Evolutionary conservation across 2,329 filamentous ascomycete species (phyloP).

Genomic region (Pestalotiopsis sp.): DNA sequence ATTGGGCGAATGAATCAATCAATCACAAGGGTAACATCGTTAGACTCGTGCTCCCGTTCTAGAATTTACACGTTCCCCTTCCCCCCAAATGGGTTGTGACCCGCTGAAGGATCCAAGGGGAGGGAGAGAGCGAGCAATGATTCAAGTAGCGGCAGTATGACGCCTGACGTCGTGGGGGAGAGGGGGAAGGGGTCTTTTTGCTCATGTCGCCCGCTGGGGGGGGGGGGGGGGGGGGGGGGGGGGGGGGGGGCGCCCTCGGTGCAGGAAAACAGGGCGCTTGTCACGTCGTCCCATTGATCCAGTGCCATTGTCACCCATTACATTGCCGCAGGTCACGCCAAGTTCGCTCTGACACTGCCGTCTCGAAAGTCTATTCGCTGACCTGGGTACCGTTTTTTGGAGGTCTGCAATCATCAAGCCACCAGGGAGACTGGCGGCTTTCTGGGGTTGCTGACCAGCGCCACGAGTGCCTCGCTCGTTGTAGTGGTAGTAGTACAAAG

Average conservation of each 20-base stretch:
- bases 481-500: neutral
- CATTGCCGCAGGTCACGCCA: constrained; percentile 1
- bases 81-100: neutral
- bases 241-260: neutral
- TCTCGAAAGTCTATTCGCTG: constrained; percentile 1
- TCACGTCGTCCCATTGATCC: neutral
- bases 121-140: neutral
- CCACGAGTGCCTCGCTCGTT: neutral
- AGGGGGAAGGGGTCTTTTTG: neutral
- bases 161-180: constrained; percentile 9
- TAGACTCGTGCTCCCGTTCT: neutral
- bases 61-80: neutral
- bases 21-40: neutral
- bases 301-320: neutral
- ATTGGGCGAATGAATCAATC: neutral
- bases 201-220: neutral
- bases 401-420: neutral
- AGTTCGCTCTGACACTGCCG: constrained; percentile 4
- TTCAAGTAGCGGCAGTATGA: constrained; percentile 9
- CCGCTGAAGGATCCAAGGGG: constrained; percentile 3
- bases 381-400: neutral
- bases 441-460: neutral
- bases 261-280: neutral
- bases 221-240: neutral
- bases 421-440: neutral